Conservation (phyloP, 2,329 filamentous ascomycete species). For the Colletotrichum nymphaeae region DNA sequence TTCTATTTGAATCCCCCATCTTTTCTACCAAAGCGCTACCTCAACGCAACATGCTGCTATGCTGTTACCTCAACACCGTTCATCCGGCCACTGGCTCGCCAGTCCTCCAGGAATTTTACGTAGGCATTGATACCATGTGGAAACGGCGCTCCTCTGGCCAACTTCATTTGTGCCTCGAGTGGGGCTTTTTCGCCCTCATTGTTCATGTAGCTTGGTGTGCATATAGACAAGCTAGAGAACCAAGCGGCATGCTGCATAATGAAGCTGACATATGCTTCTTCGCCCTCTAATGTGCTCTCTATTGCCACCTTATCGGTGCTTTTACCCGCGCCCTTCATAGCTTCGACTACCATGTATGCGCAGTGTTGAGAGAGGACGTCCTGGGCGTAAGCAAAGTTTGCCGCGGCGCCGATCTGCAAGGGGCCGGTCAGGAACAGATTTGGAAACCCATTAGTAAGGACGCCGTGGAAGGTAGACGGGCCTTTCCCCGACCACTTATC, state of each 20-base stretch:
- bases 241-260: conserved; percentile 53
- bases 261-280: conserved; percentile 57
- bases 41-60: neutral
- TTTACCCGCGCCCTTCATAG: conserved; percentile 38
- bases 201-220: conserved; percentile 67
- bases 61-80: conserved; percentile 29
- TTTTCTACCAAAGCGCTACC: no score
- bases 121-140: conserved; percentile 47
- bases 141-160: conserved; percentile 43
- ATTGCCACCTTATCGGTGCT: conserved; percentile 42
- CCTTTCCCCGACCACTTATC: conserved; percentile 56
- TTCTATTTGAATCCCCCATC: no score
- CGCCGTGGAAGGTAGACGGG: conserved; percentile 63
- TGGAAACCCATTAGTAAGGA: conserved; percentile 60
- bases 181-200: conserved; percentile 51
- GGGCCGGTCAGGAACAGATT: conserved; percentile 63
- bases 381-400: conserved; percentile 51
- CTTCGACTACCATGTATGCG: conserved; percentile 49
- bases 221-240: conserved; percentile 54
- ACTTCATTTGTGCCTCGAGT: conserved; percentile 46
- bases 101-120: conserved; percentile 40
- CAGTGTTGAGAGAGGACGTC: conserved; percentile 53
- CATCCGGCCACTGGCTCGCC: conserved; percentile 46
- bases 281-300: conserved; percentile 57
- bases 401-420: conserved; percentile 52